Evolutionary conservation across 1,284 basidiomycete genomes (phyloP).

Genomic region (Irpex rosettiformis): DNA sequence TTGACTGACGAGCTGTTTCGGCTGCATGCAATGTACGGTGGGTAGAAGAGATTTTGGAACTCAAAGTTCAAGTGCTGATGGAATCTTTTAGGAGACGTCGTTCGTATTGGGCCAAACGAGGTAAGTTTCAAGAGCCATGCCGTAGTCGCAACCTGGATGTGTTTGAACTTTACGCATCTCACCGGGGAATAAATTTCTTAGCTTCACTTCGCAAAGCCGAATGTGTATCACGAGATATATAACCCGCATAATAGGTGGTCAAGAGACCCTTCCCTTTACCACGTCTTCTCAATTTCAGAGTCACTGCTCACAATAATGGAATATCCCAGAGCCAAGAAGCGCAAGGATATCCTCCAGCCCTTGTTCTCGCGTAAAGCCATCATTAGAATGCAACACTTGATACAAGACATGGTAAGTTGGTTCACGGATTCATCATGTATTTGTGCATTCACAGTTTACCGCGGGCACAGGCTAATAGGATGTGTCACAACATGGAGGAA

Average conservation of each 20-base stretch:
- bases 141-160: too few relatives aligned
- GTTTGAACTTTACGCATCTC: too few relatives aligned
- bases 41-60: too few relatives aligned
- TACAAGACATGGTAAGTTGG: constrained; percentile 18
- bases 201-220: constrained; percentile 31
- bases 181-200: constrained; percentile 9
- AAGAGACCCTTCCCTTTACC: constrained; percentile 28
- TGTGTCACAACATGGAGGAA: constrained; percentile 10
- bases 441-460: not conserved
- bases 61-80: not conserved
- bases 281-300: constrained; percentile 21
- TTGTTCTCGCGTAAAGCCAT: constrained; percentile 32
- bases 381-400: constrained; percentile 25
- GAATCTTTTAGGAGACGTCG: constrained; percentile 17
- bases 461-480: not conserved
- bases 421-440: not conserved
- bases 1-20: constrained; percentile 15
- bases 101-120: constrained; percentile 21
- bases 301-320: constrained; percentile 25
- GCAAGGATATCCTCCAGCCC: constrained; percentile 27
- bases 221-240: constrained; percentile 30
- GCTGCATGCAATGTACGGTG: constrained; percentile 22
- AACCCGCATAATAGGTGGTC: constrained; percentile 22
- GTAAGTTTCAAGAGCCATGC: constrained; percentile 5
- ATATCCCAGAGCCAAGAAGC: constrained; percentile 23